Evolutionary conservation across 78 protist species (phyloP).

Genomic region (Polysphondylium violaceum): DNA sequence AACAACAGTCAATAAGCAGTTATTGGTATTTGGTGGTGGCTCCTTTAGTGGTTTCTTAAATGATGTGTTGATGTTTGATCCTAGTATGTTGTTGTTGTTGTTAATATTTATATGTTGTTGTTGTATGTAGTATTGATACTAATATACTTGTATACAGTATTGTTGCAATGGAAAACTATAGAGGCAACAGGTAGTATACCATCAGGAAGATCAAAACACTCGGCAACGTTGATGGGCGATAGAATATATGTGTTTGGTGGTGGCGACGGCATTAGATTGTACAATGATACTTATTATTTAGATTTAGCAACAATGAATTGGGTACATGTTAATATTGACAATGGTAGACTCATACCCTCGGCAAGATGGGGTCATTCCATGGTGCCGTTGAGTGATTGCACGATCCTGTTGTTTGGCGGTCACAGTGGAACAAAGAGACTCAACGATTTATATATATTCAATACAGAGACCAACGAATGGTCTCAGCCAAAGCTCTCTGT

Average conservation of each 20-base stretch:
- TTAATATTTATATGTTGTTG: neutral
- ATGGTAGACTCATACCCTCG: constrained; percentile 15
- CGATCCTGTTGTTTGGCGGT: constrained; percentile 42
- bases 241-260: constrained; percentile 79
- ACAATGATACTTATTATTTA: constrained; percentile 60
- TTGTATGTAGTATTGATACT: neutral
- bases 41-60: constrained; percentile 69
- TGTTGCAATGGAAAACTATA: constrained; percentile 1
- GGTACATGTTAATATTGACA: neutral
- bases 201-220: constrained; percentile 74
- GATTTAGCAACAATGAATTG: constrained; percentile 40
- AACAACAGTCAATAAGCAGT: constrained; percentile 12
- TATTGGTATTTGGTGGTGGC: constrained; percentile 76
- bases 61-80: constrained; percentile 37
- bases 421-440: constrained; percentile 46
- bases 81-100: neutral
- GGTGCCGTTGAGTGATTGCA: constrained; percentile 13
- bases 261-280: constrained; percentile 75
- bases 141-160: neutral
- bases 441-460: constrained; percentile 48
- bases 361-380: constrained; percentile 77
- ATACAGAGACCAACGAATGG: constrained; percentile 44
- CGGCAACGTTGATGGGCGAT: constrained; percentile 34
- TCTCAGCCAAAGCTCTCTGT: neutral
- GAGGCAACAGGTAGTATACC: constrained; percentile 30